These are phyloP conservation scores for Tetrapisispora iriomotensis DNA, from an alignment of 805 yeast genomes.

Conservation along the genomic window DNA sequence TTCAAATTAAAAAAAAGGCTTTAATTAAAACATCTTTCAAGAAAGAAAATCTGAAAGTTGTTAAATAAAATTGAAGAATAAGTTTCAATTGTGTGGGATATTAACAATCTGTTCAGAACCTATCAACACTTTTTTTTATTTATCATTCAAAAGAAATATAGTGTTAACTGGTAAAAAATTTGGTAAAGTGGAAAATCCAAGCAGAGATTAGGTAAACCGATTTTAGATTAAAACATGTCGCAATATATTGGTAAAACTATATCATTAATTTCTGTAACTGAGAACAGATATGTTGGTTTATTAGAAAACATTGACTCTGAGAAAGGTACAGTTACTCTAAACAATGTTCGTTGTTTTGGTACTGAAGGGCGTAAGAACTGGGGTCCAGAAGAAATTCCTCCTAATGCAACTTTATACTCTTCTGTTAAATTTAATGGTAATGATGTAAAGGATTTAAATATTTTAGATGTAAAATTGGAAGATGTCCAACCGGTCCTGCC, in stretches of 20 bases:
- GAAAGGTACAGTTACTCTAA: slow-evolving; percentile 78
- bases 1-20: too few relatives aligned
- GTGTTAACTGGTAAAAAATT: too few relatives aligned
- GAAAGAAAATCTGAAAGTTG: too few relatives aligned
- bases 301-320: slow-evolving; percentile 82
- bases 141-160: too few relatives aligned
- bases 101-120: too few relatives aligned
- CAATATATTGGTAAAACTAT: slow-evolving; percentile 81
- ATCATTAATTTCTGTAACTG: slow-evolving; percentile 24
- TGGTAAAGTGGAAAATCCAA: background rate
- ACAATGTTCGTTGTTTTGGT: slow-evolving; percentile 73
- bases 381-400: slow-evolving; percentile 59
- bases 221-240: slow-evolving; percentile 52
- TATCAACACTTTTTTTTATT: too few relatives aligned
- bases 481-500: slow-evolving; percentile 47
- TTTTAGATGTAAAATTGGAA: slow-evolving; percentile 62
- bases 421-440: slow-evolving; percentile 80
- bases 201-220: too few relatives aligned
- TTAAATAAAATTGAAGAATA: too few relatives aligned
- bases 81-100: too few relatives aligned
- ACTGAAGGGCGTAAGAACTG: slow-evolving; percentile 81
- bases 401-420: slow-evolving; percentile 60
- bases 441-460: slow-evolving; percentile 82
- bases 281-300: slow-evolving; percentile 71
- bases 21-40: too few relatives aligned